Conservation (phyloP, 2,329 filamentous ascomycete species). For the Tolypocladium tundrense region DNA sequence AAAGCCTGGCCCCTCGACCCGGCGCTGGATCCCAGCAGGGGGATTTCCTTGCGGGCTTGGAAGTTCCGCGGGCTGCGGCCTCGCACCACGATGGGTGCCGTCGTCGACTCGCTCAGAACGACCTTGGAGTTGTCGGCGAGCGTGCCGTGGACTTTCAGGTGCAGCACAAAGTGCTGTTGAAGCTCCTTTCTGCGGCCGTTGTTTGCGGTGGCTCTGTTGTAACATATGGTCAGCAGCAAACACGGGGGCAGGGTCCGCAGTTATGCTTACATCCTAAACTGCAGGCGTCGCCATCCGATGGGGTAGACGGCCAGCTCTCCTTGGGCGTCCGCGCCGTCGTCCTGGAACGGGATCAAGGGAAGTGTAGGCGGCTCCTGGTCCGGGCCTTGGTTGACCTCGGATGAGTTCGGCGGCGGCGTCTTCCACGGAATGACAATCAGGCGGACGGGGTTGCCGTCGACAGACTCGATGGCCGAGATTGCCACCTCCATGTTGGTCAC, state of each 20-base stretch:
- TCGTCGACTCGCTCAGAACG: conserved; percentile 72
- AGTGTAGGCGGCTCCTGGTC: conserved; percentile 84
- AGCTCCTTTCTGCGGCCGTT: conserved; percentile 91
- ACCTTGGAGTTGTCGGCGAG: conserved; percentile 75
- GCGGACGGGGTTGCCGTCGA: conserved; percentile 83
- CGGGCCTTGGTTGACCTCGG: conserved; percentile 50
- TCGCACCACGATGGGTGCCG: conserved; percentile 85
- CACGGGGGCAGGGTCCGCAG: background rate
- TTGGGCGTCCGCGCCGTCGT: conserved; percentile 50
- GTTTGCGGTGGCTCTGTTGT: conserved; percentile 76
- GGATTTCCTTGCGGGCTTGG: conserved; percentile 85
- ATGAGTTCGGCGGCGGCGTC: conserved; percentile 72
- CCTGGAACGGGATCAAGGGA: conserved; percentile 58
- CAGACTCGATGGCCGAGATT: conserved; percentile 88
- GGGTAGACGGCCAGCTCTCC: conserved; percentile 84
- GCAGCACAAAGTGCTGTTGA: conserved; percentile 89
- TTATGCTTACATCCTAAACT: conserved; percentile 64
- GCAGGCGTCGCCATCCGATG: conserved; percentile 85
- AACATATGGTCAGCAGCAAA: background rate
- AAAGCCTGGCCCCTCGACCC: conserved; percentile 68
- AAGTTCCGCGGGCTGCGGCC: conserved; percentile 92
- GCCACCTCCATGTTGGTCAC: conserved; percentile 76
- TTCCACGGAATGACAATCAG: conserved; percentile 98
- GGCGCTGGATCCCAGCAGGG: conserved; percentile 66
- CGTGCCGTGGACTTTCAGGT: conserved; percentile 76